Conservation (phyloP, 2,329 filamentous ascomycete genomes). For the Pyrenophora tritici-repentis region DNA sequence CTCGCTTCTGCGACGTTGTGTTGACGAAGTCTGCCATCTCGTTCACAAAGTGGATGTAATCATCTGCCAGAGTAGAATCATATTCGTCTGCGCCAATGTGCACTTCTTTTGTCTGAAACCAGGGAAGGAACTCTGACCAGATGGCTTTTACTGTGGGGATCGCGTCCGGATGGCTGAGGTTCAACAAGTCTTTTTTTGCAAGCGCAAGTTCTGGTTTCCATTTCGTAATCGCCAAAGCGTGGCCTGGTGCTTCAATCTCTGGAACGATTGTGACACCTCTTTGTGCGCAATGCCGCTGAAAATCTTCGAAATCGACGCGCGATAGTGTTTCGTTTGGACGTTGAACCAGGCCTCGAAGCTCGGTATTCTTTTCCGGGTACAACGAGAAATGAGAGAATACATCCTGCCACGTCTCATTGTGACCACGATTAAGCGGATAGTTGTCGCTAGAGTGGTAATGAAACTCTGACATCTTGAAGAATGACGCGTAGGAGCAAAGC, state of each 20-base stretch:
- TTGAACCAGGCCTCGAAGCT: conserved; percentile 41
- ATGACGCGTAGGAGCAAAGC: conserved; percentile 52
- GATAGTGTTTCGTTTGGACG: conserved; percentile 46
- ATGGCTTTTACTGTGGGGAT: conserved; percentile 45
- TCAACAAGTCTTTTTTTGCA: conserved; percentile 44
- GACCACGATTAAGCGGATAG: conserved; percentile 54
- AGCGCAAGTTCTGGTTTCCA: conserved; percentile 48
- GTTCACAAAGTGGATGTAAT: conserved; percentile 48
- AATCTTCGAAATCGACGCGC: conserved; percentile 42
- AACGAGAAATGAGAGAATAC: conserved; percentile 55
- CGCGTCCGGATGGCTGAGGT: conserved; percentile 44
- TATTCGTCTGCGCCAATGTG: conserved; percentile 49
- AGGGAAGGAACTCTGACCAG: conserved; percentile 47
- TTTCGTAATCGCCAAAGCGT: conserved; percentile 46
- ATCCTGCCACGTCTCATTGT: conserved; percentile 53
- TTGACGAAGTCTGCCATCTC: conserved; percentile 43
- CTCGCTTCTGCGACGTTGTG: conserved; percentile 36
- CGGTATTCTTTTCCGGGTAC: conserved; percentile 42
- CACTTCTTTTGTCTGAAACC: conserved; percentile 47
- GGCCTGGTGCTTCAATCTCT: conserved; percentile 47
- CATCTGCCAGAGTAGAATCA: conserved; percentile 39
- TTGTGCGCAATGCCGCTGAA: conserved; percentile 43
- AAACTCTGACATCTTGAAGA: conserved; percentile 57
- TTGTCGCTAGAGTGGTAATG: conserved; percentile 59
- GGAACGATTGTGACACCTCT: conserved; percentile 46